Percentiles rank a stretch among this genome's conserved stretches.
These are phyloP conservation scores for Beta vulgaris DNA, from an alignment of 148 eudicot genomes.

Conservation along the genomic window DNA sequence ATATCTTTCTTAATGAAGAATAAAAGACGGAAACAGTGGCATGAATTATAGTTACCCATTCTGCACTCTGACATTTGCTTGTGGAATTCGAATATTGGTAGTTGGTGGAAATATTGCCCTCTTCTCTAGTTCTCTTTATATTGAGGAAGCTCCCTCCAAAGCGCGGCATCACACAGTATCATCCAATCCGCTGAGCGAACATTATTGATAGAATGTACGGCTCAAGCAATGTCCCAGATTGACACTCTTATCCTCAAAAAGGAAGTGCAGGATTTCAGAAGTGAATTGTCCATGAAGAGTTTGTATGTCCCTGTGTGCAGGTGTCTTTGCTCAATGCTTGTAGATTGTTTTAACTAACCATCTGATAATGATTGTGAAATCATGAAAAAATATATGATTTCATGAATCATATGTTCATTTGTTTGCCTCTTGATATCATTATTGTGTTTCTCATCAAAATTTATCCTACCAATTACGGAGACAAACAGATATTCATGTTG, in stretches of 20 bases:
- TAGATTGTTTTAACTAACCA: constrained; percentile 24
- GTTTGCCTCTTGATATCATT: constrained; percentile 18
- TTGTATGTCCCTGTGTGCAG: constrained; percentile 5
- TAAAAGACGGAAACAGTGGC: neutral
- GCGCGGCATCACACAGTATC: constrained; percentile 77
- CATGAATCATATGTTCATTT: constrained; percentile 10
- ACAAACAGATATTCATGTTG: neutral
- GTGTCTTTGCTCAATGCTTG: constrained; percentile 17
- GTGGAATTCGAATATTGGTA: constrained; percentile 26
- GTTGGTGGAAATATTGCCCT: constrained; percentile 93
- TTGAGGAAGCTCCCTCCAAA: constrained; percentile 95
- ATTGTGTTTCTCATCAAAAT: neutral
- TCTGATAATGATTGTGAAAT: constrained; percentile 20
- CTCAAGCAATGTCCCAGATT: constrained; percentile 2
- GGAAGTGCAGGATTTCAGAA: constrained; percentile 16
- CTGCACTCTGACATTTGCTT: neutral
- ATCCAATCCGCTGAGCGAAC: constrained; percentile 53
- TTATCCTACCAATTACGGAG: constrained; percentile 4
- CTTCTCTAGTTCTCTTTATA: constrained; percentile 83
- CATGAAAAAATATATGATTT: constrained; percentile 13
- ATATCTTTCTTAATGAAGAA: neutral
- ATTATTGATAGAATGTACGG: neutral
- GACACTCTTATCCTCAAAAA: constrained; percentile 2
- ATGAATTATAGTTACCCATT: neutral
- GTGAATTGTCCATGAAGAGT: constrained; percentile 5